These are phyloP conservation scores for Lanmaoa rubissima DNA, from an alignment of 768 basidiomycete species.

Conservation along the genomic window DNA sequence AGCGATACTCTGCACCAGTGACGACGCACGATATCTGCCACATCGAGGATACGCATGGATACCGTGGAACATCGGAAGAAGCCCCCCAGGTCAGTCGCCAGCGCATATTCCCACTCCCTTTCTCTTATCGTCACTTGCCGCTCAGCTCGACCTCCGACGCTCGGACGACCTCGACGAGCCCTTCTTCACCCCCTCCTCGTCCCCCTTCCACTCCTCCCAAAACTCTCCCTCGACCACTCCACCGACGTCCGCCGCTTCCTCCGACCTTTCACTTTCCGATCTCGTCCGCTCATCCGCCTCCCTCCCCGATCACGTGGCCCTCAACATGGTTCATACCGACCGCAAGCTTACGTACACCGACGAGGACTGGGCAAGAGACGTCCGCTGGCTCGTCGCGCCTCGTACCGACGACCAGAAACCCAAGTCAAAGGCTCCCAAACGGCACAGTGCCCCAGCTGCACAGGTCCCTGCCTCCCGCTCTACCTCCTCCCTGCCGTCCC, in stretches of 20 bases:
- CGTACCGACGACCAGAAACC: slow-evolving; percentile 17
- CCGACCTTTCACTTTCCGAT: slow-evolving; percentile 31
- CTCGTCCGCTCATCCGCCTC: slow-evolving; percentile 34
- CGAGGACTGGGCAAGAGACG: slow-evolving; percentile 67
- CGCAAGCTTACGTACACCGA: slow-evolving; percentile 43
- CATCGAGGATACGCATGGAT: background rate
- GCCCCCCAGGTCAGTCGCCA: slow-evolving; percentile 19
- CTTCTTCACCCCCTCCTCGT: slow-evolving; percentile 47
- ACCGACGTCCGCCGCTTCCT: slow-evolving; percentile 30
- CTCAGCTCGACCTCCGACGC: slow-evolving; percentile 17
- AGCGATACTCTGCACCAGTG: slow-evolving; percentile 46
- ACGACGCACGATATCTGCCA: slow-evolving; percentile 7
- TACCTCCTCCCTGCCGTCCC: slow-evolving; percentile 21
- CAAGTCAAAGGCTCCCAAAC: slow-evolving; percentile 21
- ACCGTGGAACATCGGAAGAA: slow-evolving; percentile 13
- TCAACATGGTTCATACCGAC: slow-evolving; percentile 21
- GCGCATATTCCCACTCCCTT: background rate
- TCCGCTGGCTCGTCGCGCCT: slow-evolving; percentile 57
- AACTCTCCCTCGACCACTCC: slow-evolving; percentile 25
- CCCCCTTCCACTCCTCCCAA: slow-evolving; percentile 16
- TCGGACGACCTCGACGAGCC: slow-evolving; percentile 38
- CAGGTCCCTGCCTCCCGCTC: slow-evolving; percentile 21
- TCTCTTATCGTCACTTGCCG: slow-evolving; percentile 3
- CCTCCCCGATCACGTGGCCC: slow-evolving; percentile 27
- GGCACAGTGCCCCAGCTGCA: slow-evolving; percentile 17